Base-by-base conservation (phyloP, 257 asterid genomes). In the Eucommia ulmoides region DNA sequence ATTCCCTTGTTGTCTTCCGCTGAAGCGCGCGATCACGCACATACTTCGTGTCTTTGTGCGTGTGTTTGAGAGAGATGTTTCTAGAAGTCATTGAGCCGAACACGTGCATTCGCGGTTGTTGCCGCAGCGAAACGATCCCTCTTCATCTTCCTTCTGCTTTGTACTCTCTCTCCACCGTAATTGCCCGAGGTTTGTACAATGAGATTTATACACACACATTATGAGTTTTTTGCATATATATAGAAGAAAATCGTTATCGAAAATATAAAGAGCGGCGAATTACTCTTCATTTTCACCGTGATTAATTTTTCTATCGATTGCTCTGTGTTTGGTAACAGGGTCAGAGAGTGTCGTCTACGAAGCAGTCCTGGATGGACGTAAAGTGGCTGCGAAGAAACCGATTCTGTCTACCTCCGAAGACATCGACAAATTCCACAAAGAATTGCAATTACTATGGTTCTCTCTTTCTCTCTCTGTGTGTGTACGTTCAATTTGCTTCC, bases 311-410 rank as follows among this genome's bases (percentile, higher is more conserved):
- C 2, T n/a, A 17, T 22, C 25, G 47, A 14, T 23, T 51, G 17
- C 20, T 22, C 33, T 23, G 49, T 20, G 7, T 20, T 49, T 41
- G 17, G 1, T 59, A 71, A 18, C 82, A 85, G 96, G 96, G 21
- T 83, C 88, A 46, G 94, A 85, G 70, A 89, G 96, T 65, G 88
- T 81, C 65, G 94, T 85, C 41, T 82, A 77, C 41, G 82, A 77
- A 62, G 96, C 76, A 29, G 45, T 67, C 50, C 80, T 89, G 38
- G 73, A 74, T 23, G 96, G 84, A 24, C 68, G 63, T 56, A 89
- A 55, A 64, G 93, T 82, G 59, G 98, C 94, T 16, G 88, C 62
- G 2, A 89, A 79, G 63, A 88, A 84, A 74, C 97, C 94, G 0
- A 62, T 75, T 66, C 59, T 88, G 49, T 84, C 97, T 17, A 84